Base-by-base conservation (phyloP, 257 asterid species). In the Coffea canephora region DNA sequence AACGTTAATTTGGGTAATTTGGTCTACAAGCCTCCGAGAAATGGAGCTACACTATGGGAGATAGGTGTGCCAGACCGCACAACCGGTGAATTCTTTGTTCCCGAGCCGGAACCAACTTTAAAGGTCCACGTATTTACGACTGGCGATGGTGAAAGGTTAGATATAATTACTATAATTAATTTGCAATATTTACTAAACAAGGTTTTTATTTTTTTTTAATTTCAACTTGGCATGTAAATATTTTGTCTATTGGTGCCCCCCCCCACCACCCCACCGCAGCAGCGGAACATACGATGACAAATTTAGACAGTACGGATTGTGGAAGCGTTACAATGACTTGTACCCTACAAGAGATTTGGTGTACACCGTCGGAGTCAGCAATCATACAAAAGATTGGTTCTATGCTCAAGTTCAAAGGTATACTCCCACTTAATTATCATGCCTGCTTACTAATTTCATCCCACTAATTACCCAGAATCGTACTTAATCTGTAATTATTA, bases 1-100 rank as follows among this genome's bases (percentile, higher is more conserved):
- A 72, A 45, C 27, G 61, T 82, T 6, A 39, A 68, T 52, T 66
- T 82, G 55, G 71, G 69, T n/a, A 74, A 75, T 62, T 81, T 89
- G 45, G 82, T 90, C 21, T 91, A 89, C 67, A 76, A 89, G 31
- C 85, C 92, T 83, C 95, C 94, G 2, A 83, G 94, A 82, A 67
- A 71, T 7, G 92, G 94, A 54, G 75, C 90, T 0, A 93, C 97
- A 0, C 25, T 93, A 45, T 91, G 97, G 97, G 97, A 90, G 84
- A 91, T 91, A 3, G 97, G 97, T 34, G 50, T 88, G 45, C 89
- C 96, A 5, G 96, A 93, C 76, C 89, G 94, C 0, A 81, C 90
- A 8, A 92, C 97, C 43, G 88, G 85, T 7, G 94, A 93, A 76
- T 93, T 90, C 66, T 19, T 16, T 55, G 62, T 55, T 23, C 62